Conservation (phyloP, 2,329 filamentous ascomycete genomes). For the Cyphellophora europaea region DNA sequence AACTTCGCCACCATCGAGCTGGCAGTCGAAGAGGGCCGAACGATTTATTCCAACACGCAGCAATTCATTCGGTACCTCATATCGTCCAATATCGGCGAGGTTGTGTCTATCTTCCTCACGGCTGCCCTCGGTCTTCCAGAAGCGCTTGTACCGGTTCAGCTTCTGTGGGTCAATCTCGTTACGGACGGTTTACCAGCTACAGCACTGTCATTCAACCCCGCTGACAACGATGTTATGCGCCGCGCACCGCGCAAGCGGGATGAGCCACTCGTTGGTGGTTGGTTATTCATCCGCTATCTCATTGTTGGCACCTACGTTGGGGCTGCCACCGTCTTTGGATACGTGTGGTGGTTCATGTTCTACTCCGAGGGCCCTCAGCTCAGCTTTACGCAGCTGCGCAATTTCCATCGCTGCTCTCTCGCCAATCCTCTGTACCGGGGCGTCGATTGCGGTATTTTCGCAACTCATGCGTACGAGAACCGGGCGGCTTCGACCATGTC, state of each 20-base stretch:
- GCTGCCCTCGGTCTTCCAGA: constrained; percentile 96
- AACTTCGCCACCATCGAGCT: constrained; percentile 98
- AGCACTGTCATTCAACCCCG: constrained; percentile 92
- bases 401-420: constrained; percentile 83
- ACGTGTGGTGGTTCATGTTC: constrained; percentile 99
- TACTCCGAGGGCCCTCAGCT: constrained; percentile 85
- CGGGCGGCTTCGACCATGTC: constrained; percentile 90
- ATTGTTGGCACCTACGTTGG: constrained; percentile 94
- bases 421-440: constrained; percentile 61
- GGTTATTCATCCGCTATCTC: constrained; percentile 97
- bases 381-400: constrained; percentile 75
- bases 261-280: constrained; percentile 83
- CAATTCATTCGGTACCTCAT: constrained; percentile 99
- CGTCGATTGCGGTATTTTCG: constrained; percentile 88
- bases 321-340: constrained; percentile 86
- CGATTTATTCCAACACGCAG: constrained; percentile 99
- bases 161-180: constrained; percentile 97
- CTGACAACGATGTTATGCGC: constrained; percentile 98
- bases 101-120: constrained; percentile 97
- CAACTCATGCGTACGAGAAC: constrained; percentile 60
- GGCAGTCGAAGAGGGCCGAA: constrained; percentile 91
- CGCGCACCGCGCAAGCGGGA: constrained; percentile 84
- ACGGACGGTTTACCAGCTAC: constrained; percentile 96
- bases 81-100: constrained; percentile 97
- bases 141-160: constrained; percentile 89